Percentiles rank a stretch among this genome's conserved stretches.
phyloP scores from a whole-genome alignment of 2,329 filamentous ascomycete genomes.

The Keithomyces neogunnii region DNA sequence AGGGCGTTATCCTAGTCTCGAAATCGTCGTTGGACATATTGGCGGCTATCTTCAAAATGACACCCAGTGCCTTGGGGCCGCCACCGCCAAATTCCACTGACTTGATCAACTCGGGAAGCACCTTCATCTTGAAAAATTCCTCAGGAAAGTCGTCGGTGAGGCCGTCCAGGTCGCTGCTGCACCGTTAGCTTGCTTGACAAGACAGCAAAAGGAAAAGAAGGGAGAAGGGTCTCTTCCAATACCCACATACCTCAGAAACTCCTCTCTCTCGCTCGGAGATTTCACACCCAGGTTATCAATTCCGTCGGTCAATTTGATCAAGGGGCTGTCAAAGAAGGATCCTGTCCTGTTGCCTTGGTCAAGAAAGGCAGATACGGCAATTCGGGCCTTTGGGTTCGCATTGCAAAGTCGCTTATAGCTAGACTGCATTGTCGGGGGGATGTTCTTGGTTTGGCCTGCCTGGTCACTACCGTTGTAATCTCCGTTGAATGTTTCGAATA shows the following conservation, averaged over 20 bases:
- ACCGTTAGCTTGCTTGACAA: slow-evolving; percentile 14
- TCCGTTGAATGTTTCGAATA: slow-evolving; percentile 90
- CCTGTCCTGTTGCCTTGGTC: slow-evolving; percentile 78
- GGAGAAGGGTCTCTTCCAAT: not conserved
- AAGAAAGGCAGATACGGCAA: slow-evolving; percentile 77
- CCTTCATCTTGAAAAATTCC: slow-evolving; percentile 96
- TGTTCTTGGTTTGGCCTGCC: slow-evolving; percentile 73
- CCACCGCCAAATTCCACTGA: slow-evolving; percentile 98
- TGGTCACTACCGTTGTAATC: slow-evolving; percentile 70
- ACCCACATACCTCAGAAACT: slow-evolving; percentile 58
- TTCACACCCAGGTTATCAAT: slow-evolving; percentile 92
- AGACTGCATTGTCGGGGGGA: slow-evolving; percentile 81
- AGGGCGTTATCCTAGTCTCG: slow-evolving; percentile 72
- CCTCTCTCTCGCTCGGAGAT: slow-evolving; percentile 71
- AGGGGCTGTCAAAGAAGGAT: slow-evolving; percentile 84
- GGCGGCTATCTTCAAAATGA: slow-evolving; percentile 83
- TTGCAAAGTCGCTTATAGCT: slow-evolving; percentile 87
- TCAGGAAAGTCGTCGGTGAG: slow-evolving; percentile 92
- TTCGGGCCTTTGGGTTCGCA: slow-evolving; percentile 77
- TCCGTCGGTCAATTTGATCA: slow-evolving; percentile 87
- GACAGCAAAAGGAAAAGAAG: not conserved
- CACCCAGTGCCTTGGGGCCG: slow-evolving; percentile 78
- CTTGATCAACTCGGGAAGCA: slow-evolving; percentile 91
- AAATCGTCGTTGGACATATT: slow-evolving; percentile 90
- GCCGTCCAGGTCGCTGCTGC: slow-evolving; percentile 62